phyloP scores from a whole-genome alignment of 106 monocot species.

The Dioscorea zingiberensis region DNA sequence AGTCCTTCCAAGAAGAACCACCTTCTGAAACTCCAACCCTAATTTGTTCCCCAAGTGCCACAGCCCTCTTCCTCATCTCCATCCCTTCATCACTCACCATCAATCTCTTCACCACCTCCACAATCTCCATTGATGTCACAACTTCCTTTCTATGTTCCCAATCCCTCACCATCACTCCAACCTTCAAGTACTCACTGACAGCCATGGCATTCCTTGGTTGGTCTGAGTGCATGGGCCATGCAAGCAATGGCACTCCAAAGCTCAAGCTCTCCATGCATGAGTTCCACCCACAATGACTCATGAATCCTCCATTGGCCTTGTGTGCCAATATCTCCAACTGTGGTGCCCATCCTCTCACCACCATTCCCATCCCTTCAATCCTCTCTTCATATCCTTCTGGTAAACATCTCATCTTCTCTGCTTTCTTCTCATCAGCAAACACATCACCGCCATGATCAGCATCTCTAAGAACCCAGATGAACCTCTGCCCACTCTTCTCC shows the following conservation, averaged over 20 bases:
- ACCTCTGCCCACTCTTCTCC: neutral
- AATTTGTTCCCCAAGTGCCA: conserved; percentile 9
- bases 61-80: conserved; percentile 18
- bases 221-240: conserved; percentile 52
- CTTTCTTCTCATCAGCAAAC: neutral
- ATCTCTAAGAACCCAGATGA: conserved; percentile 8
- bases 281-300: conserved; percentile 51
- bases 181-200: conserved; percentile 19
- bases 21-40: conserved; percentile 4
- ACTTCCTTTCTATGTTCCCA: conserved; percentile 25
- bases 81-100: conserved; percentile 25
- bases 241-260: conserved; percentile 27
- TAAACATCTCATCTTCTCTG: too few relatives aligned
- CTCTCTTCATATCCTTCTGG: neutral
- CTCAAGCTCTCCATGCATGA: conserved; percentile 26
- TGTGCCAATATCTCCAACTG: conserved; percentile 21
- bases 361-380: neutral
- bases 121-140: conserved; percentile 9
- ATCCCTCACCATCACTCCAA: conserved; percentile 19
- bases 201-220: conserved; percentile 36
- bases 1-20: conserved; percentile 10
- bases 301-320: conserved; percentile 22
- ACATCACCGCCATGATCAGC: conserved; percentile 12
- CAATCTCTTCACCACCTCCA: conserved; percentile 13
- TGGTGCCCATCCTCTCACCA: conserved; percentile 12